Percentiles rank a stretch among this genome's conserved stretches.
phyloP scores from a whole-genome alignment of 495 filamentous ascomycete genomes.

The Filosporella fistucella region DNA sequence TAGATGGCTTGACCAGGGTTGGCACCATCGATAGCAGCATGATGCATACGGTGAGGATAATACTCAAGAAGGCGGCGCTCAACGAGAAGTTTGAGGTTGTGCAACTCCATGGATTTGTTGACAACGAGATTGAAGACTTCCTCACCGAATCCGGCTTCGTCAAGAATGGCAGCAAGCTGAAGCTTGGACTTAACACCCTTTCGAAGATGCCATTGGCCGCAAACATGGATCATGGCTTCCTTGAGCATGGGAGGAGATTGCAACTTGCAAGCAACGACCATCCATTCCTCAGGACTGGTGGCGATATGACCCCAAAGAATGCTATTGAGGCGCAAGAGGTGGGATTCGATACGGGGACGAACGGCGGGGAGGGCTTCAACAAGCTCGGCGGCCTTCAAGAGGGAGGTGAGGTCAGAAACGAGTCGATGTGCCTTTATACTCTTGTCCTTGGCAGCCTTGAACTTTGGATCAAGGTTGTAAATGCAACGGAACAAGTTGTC shows the following conservation, averaged over 20 bases:
- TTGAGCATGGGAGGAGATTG: slow-evolving; percentile 38
- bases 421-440: neutral
- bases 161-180: neutral
- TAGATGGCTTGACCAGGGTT: slow-evolving; percentile 22
- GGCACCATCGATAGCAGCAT: neutral
- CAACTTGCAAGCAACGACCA: slow-evolving; percentile 33
- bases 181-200: slow-evolving; percentile 13
- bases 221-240: slow-evolving; percentile 43
- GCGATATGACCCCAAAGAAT: slow-evolving; percentile 34
- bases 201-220: slow-evolving; percentile 34
- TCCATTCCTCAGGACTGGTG: slow-evolving; percentile 34
- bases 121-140: slow-evolving; percentile 9
- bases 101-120: slow-evolving; percentile 23
- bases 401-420: slow-evolving; percentile 20
- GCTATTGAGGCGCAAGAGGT: slow-evolving; percentile 36
- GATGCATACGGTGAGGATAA: slow-evolving; percentile 18
- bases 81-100: slow-evolving; percentile 20
- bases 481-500: slow-evolving; percentile 37
- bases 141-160: neutral
- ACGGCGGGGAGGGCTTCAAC: slow-evolving; percentile 33
- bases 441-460: slow-evolving; percentile 14
- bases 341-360: slow-evolving; percentile 31
- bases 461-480: slow-evolving; percentile 34
- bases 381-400: slow-evolving; percentile 39
- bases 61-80: slow-evolving; percentile 25